Conservation (phyloP, 106 monocot species). For the Cymbidium sinense region DNA sequence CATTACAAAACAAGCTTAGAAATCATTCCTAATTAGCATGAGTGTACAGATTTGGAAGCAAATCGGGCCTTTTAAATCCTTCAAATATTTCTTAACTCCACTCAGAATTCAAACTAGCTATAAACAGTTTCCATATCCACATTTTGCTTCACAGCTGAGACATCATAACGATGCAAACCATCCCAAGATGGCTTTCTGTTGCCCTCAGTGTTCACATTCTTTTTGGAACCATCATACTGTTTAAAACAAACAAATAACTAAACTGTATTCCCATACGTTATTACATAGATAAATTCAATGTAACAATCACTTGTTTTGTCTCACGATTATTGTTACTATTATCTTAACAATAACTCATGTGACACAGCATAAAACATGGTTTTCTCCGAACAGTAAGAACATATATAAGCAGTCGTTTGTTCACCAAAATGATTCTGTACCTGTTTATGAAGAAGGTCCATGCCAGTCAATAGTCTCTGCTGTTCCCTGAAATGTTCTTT, state of each 20-base stretch:
- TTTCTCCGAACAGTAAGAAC: background rate
- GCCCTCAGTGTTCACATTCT: background rate
- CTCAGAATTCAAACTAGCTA: too few relatives aligned
- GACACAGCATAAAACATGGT: background rate
- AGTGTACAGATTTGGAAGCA: background rate
- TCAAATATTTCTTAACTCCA: too few relatives aligned
- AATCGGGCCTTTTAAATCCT: background rate
- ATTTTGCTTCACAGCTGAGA: too few relatives aligned
- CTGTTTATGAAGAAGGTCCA: slow-evolving; percentile 74
- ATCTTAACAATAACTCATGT: background rate
- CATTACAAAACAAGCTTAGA: background rate
- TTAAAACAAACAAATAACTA: background rate
- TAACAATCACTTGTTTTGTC: background rate
- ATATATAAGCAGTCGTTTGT: background rate
- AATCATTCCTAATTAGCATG: background rate
- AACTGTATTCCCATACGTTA: background rate
- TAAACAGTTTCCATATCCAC: too few relatives aligned
- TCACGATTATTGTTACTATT: background rate
- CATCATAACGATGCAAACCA: too few relatives aligned
- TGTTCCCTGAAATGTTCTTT: slow-evolving; percentile 52
- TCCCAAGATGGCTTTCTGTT: background rate
- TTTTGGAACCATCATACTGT: background rate
- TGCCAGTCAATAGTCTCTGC: slow-evolving; percentile 36
- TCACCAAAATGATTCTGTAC: slow-evolving; percentile 23
- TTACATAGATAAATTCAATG: background rate